A percentile compares a stretch with the other conserved stretches of the same genome.
Evolutionary conservation across 345 rosid species (phyloP).

Genomic region (Bruguiera parviflora): DNA sequence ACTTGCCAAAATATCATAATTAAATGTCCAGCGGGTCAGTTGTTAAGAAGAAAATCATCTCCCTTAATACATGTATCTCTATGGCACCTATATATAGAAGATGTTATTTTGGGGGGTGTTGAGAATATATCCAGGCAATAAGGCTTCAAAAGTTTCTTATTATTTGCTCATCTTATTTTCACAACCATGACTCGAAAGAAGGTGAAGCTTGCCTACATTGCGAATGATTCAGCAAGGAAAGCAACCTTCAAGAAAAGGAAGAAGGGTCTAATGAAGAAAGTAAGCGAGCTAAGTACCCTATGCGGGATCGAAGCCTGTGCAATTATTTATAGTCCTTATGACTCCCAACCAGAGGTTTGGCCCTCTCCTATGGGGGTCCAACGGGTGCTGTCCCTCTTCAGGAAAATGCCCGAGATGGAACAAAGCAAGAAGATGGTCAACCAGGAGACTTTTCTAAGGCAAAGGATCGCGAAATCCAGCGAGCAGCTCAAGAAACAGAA

Average conservation of each 20-base stretch:
- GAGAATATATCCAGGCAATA: not conserved
- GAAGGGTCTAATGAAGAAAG: conserved; percentile 23
- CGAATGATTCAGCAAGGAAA: conserved; percentile 20
- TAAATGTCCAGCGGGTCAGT: not conserved
- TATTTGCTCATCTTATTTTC: not conserved
- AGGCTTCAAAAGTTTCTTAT: not conserved
- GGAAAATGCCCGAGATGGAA: conserved; percentile 15
- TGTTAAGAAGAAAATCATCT: not conserved
- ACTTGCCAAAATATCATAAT: not conserved
- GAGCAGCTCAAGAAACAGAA: conserved; percentile 13
- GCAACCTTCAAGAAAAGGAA: conserved; percentile 24
- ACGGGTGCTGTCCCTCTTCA: conserved; percentile 6
- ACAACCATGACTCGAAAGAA: conserved; percentile 17
- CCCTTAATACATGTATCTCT: not conserved
- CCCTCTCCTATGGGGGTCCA: conserved; percentile 13
- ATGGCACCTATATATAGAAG: not conserved
- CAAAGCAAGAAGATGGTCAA: conserved; percentile 17
- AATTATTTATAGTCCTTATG: conserved; percentile 10
- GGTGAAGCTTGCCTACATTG: conserved; percentile 17
- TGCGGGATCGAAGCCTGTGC: conserved; percentile 23
- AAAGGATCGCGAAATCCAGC: conserved; percentile 6
- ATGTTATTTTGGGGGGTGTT: not conserved
- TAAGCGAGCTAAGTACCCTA: conserved; percentile 20
- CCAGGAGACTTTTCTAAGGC: conserved; percentile 6
- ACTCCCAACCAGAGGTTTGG: conserved; percentile 19